Percentiles rank a stretch among this genome's conserved stretches.
These are phyloP conservation scores for Cytospora schulzeri DNA, from an alignment of 2,329 filamentous ascomycete species.

Conservation along the genomic window DNA sequence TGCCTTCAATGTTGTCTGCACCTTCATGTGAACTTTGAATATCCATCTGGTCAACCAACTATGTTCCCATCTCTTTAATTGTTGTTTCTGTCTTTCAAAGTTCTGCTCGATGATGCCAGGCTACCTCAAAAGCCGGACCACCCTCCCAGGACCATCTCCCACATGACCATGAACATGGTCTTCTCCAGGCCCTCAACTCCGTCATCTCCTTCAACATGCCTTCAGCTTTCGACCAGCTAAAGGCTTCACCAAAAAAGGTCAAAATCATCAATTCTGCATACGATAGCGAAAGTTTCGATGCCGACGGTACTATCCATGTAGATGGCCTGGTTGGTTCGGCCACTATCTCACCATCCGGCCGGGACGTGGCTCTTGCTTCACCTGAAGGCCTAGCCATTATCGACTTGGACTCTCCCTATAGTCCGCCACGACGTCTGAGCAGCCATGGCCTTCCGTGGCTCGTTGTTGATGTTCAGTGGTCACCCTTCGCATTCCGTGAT, in stretches of 20 bases:
- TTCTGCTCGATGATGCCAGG: background rate
- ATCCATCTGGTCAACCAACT: background rate
- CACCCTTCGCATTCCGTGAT: constrained; percentile 83
- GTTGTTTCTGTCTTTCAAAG: background rate
- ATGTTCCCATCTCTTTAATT: background rate
- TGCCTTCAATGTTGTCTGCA: background rate
- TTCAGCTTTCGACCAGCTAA: constrained; percentile 47
- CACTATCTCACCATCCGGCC: constrained; percentile 87
- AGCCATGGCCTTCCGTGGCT: constrained; percentile 90
- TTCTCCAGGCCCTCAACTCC: background rate
- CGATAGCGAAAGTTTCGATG: constrained; percentile 85
- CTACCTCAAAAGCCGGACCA: background rate
- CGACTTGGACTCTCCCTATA: constrained; percentile 87
- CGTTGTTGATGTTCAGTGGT: constrained; percentile 96
- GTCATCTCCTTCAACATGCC: constrained; percentile 45
- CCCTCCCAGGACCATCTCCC: background rate
- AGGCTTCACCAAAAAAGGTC: constrained; percentile 54
- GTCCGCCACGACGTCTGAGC: constrained; percentile 76
- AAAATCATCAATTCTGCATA: constrained; percentile 69
- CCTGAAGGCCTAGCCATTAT: constrained; percentile 89
- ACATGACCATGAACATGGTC: constrained; percentile 8
- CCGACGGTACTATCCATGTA: constrained; percentile 81
- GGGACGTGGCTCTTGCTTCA: constrained; percentile 89
- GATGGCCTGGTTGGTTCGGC: constrained; percentile 83
- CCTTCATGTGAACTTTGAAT: background rate